Evolutionary conservation across 331 rosid species (phyloP).

Genomic region (Rhamnella rubrinervis): DNA sequence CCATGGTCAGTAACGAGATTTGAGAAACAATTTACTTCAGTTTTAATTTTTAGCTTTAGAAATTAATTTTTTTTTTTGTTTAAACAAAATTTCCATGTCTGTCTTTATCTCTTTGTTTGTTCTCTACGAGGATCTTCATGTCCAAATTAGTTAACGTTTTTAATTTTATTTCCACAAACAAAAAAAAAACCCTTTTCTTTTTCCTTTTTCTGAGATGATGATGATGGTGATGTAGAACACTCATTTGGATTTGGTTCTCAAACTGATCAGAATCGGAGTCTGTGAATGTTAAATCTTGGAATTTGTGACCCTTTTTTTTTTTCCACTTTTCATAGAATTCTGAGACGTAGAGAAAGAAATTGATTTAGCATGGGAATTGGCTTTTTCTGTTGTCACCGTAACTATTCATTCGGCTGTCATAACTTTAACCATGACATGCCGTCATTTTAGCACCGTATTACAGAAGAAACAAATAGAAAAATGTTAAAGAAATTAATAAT

Average conservation of each 20-base stretch:
- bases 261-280: slow-evolving; percentile 14
- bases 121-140: slow-evolving; percentile 21
- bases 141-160: background rate
- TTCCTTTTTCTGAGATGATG: background rate
- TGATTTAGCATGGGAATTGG: too few species aligned
- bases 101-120: slow-evolving; percentile 19
- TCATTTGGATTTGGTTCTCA: slow-evolving; percentile 31
- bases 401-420: too few species aligned
- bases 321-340: background rate
- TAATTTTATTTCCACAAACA: slow-evolving; percentile 4
- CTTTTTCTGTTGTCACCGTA: too few species aligned
- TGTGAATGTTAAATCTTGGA: slow-evolving; percentile 16
- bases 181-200: background rate
- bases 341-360: too few species aligned
- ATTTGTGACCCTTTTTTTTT: slow-evolving; percentile 4
- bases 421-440: background rate
- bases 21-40: slow-evolving; percentile 3
- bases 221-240: background rate
- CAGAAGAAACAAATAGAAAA: too few species aligned
- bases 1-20: slow-evolving; percentile 62
- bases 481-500: background rate
- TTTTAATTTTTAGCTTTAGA: background rate
- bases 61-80: background rate
- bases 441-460: background rate
- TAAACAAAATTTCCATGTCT: background rate